Conservation (phyloP, 768 basidiomycete species). For the Cantharellus cinnabarinus region DNA sequence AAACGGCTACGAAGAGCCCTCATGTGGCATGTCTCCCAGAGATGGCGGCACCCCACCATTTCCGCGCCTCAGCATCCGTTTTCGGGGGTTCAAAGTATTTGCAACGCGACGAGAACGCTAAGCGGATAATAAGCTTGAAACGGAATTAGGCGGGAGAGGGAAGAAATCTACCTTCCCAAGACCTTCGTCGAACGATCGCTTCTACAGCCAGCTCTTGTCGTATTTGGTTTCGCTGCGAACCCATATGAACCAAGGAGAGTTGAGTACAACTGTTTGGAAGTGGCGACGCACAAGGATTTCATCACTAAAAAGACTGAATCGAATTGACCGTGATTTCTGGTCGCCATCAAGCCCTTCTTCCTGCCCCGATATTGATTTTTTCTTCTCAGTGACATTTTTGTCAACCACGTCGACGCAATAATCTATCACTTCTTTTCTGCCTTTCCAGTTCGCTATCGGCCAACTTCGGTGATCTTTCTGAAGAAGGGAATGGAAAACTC, state of each 20-base stretch:
- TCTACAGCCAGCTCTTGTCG: slow-evolving; percentile 58
- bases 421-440: slow-evolving; percentile 47
- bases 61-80: slow-evolving; percentile 10
- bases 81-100: slow-evolving; percentile 52
- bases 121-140: slow-evolving; percentile 4
- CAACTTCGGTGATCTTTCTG: background rate
- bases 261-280: background rate
- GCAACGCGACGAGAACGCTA: slow-evolving; percentile 64
- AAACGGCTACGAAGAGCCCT: no score
- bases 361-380: slow-evolving; percentile 23
- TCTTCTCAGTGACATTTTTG: slow-evolving; percentile 37
- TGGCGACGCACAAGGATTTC: slow-evolving; percentile 41
- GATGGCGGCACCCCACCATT: slow-evolving; percentile 12
- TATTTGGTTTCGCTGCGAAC: slow-evolving; percentile 44
- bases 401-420: slow-evolving; percentile 61
- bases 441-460: slow-evolving; percentile 35
- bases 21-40: background rate
- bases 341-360: slow-evolving; percentile 25
- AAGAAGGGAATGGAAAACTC: slow-evolving; percentile 15
- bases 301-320: slow-evolving; percentile 35
- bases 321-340: slow-evolving; percentile 24
- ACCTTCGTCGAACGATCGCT: slow-evolving; percentile 45
- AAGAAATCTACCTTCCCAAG: slow-evolving; percentile 38
- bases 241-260: background rate
- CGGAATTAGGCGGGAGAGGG: slow-evolving; percentile 7